Evolutionary conservation across 2,329 filamentous ascomycete genomes (phyloP), one percentile per base, ranked within the genome.

Genomic region (Fusarium falciforme): DNA sequence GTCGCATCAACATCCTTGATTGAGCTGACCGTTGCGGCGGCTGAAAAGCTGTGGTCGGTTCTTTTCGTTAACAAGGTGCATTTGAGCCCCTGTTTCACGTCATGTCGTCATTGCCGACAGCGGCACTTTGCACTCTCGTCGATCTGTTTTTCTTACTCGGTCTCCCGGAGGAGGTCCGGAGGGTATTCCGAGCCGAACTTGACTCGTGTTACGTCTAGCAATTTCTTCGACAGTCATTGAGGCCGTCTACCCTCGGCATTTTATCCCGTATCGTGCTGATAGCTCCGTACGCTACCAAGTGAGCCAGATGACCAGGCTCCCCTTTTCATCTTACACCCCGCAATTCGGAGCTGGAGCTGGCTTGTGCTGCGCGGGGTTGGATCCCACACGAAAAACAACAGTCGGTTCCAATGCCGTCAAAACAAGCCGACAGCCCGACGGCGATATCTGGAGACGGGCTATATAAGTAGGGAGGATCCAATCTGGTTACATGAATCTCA

Each of bases 301-400:
- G 49, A 35, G 38, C 47, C 61, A 67, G 67, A 62, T 61, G 52
- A 66, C 65, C 63, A 49, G 47, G 40, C n/a, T n/a, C 63, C 27
- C 49, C 49, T 29, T 62, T 66, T 57, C 29, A 44, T 60, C 44
- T 63, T 22, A 55, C 69, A 72, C 68, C 63, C 73, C 71, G 61
- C 71, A 72, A 44, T 66, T 20, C 44, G 52, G 64, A 61, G 55
- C 47, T 74, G 17, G 17, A 58, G 35, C 22, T 58, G 64, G 55
- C 71, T 66, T 60, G 65, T 70, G 65, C 70, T 52, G 31, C 60
- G 73, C 67, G 73, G 73, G 63, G 73, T 64, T 33, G 10, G 17
- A 63, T 62, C 65, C 55, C 40, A 44, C 60, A 47, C 58, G 27
- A 20, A 54, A 31, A 31, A 54, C 27, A 54, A 54, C 27, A 54